Percentiles rank a stretch among this genome's conserved stretches.
Evolutionary conservation across 345 rosid species (phyloP).

Genomic region (Syzygium aromaticum): DNA sequence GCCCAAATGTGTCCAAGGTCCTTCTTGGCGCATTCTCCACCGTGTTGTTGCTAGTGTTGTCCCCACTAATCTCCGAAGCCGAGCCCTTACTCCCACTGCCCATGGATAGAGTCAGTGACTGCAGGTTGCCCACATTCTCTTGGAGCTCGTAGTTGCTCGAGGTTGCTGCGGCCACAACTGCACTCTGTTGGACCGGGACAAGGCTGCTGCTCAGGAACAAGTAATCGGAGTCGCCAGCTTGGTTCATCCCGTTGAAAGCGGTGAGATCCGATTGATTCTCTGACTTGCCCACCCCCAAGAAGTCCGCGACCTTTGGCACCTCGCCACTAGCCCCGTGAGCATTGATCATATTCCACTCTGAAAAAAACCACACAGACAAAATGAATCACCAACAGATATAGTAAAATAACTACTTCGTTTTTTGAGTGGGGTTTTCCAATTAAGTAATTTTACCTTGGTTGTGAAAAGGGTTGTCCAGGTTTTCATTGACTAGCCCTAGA

Average conservation of each 20-base stretch:
- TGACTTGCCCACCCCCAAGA: conserved; percentile 83
- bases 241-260: conserved; percentile 61
- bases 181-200: conserved; percentile 38
- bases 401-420: not conserved
- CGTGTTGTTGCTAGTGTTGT: conserved; percentile 31
- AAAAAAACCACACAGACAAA: not conserved
- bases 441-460: conserved; percentile 49
- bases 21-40: conserved; percentile 77
- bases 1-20: conserved; percentile 89
- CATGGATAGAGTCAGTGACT: conserved; percentile 86
- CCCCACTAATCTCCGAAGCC: conserved; percentile 52
- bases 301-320: conserved; percentile 94
- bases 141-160: conserved; percentile 44
- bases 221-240: conserved; percentile 48
- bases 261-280: conserved; percentile 65
- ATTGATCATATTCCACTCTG: conserved; percentile 80
- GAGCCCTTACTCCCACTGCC: conserved; percentile 77
- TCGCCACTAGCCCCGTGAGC: conserved; percentile 45
- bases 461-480: conserved; percentile 74
- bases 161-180: conserved; percentile 17
- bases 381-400: not conserved
- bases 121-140: conserved; percentile 64
- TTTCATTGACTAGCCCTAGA: conserved; percentile 68
- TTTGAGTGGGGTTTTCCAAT: not conserved
- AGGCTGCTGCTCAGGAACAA: conserved; percentile 43